Evolutionary conservation across 306 rosid genomes (phyloP).

Genomic region (Castanea crenata): DNA sequence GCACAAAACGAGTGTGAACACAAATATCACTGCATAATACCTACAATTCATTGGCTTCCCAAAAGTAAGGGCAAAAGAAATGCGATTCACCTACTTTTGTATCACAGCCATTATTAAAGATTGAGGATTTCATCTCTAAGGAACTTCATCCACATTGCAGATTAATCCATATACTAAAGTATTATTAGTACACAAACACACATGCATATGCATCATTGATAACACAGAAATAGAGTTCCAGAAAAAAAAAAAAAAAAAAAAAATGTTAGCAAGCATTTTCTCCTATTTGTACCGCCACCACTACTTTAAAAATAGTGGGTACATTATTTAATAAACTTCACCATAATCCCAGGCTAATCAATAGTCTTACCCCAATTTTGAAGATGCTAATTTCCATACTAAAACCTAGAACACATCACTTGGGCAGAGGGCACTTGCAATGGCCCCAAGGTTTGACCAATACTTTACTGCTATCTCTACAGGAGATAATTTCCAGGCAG

Average conservation of each 20-base stretch:
- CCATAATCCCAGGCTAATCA: not conserved
- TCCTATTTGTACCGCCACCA: not conserved
- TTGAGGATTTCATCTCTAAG: no score
- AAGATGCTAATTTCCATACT: no score
- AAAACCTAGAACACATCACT: no score
- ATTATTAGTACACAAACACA: not conserved
- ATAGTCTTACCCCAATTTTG: not conserved
- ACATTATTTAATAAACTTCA: not conserved
- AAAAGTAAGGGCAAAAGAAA: no score
- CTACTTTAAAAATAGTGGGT: not conserved
- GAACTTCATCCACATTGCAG: not conserved
- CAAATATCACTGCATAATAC: no score
- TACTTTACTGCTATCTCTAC: not conserved
- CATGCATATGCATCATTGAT: not conserved
- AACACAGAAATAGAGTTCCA: not conserved
- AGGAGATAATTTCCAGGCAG: not conserved
- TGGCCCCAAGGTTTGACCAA: no score
- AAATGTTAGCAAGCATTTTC: not conserved
- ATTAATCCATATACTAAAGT: not conserved
- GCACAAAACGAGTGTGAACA: no score
- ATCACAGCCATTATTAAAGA: no score
- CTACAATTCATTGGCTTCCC: no score
- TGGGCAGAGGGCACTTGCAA: no score
- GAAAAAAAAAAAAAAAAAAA: not conserved
- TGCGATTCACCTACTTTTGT: no score